Percentiles rank a stretch among this genome's conserved stretches.
phyloP scores from a whole-genome alignment of 257 asterid species.

The Nicotiana tomentosiformis region DNA sequence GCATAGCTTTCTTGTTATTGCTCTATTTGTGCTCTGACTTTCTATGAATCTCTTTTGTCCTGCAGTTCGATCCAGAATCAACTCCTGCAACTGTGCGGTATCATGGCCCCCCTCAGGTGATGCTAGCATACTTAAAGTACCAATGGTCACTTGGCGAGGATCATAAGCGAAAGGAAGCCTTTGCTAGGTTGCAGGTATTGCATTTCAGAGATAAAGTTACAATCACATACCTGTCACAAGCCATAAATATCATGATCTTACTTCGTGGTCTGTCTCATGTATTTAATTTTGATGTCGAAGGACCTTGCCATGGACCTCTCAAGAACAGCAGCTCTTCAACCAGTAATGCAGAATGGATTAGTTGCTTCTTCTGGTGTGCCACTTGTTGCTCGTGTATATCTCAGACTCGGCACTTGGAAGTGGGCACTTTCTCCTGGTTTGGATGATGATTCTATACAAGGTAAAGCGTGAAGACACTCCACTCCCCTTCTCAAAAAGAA shows the following conservation, averaged over 20 bases:
- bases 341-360: slow-evolving; percentile 51
- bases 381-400: slow-evolving; percentile 83
- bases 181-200: slow-evolving; percentile 75
- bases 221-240: background rate
- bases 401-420: slow-evolving; percentile 84
- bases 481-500: background rate
- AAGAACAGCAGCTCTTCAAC: slow-evolving; percentile 54
- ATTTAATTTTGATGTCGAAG: slow-evolving; percentile 34
- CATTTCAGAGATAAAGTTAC: slow-evolving; percentile 6
- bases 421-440: slow-evolving; percentile 91
- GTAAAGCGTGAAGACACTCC: slow-evolving; percentile 23
- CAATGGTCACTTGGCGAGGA: slow-evolving; percentile 99
- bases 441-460: slow-evolving; percentile 92
- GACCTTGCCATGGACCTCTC: slow-evolving; percentile 87
- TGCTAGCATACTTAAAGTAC: slow-evolving; percentile 88
- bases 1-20: background rate
- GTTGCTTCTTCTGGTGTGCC: slow-evolving; percentile 59
- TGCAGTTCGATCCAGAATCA: slow-evolving; percentile 91
- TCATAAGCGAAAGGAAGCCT: slow-evolving; percentile 84
- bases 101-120: slow-evolving; percentile 96
- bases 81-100: slow-evolving; percentile 71
- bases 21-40: background rate
- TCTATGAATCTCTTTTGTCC: slow-evolving; percentile 14
- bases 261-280: slow-evolving; percentile 6
- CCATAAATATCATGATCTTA: background rate